Evolutionary conservation across 306 rosid species (phyloP), one percentile per base, ranked within the genome.

Genomic region (Boehmeria nivea): DNA sequence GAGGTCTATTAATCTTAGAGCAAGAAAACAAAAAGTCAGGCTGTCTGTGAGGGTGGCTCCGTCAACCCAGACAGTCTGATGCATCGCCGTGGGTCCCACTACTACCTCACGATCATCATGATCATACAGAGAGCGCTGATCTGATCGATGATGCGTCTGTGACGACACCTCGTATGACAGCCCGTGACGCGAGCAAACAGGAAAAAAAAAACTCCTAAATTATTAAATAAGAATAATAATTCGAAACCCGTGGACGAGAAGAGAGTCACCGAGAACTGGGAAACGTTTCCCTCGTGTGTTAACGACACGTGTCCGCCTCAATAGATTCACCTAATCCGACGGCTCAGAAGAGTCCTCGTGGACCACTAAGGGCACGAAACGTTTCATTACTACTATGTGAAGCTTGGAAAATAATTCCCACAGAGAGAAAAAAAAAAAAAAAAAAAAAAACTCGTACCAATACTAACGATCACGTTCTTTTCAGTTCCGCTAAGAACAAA

Each of bases 321-420:
- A 33, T 34, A 28, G 24, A 54, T 34, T 36, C 59, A 34, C 0
- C 7, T 9, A 34, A 54, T 54, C 59, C 21, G 27, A 54, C 43
- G 43, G 45, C 23, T 6, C n/a, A 18, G 44, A 54, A 31, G 2
- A 33, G 1, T 5, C 8, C 59, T 51, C 59, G 22, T 50, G 72
- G 78, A 71, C 85, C 77, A 75, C 77, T 78, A 58, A 12, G 1
- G 26, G 54, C 0, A 3, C 22, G 45, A 43, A 71, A 78, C 80
- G 85, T 67, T 73, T 43, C 66, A 38, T 16, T n/a, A n/a, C n/a
- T 33, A 17, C 12, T 9, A 11, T 49, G 28, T n/a, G 51, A 45
- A n/a, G n/a, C n/a, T n/a, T n/a, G n/a, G n/a, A n/a, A n/a, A n/a
- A n/a, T n/a, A n/a, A n/a, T n/a, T n/a, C n/a, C n/a, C n/a, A n/a